Conservation (phyloP, 2,329 filamentous ascomycete species). For the Fusarium euwallaceae region DNA sequence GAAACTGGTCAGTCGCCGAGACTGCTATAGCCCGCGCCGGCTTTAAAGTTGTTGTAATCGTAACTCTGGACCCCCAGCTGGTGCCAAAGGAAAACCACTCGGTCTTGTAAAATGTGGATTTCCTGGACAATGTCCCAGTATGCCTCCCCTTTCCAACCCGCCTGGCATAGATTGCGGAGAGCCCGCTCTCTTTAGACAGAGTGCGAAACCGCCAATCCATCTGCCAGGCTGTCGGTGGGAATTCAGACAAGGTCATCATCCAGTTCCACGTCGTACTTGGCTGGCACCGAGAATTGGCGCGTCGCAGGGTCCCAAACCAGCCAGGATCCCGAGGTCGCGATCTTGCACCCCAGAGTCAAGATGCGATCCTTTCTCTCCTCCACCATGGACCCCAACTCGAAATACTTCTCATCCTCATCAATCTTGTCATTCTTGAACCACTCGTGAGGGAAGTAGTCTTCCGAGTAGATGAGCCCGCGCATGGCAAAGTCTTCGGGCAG, state of each 20-base stretch:
- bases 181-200: not conserved
- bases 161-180: not conserved
- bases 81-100: not conserved
- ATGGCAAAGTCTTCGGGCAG: conserved; percentile 78
- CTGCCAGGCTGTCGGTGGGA: not conserved
- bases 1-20: not conserved
- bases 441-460: conserved; percentile 67
- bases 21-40: not conserved
- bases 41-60: not conserved
- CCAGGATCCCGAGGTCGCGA: conserved; percentile 60
- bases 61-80: not conserved
- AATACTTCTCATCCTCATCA: conserved; percentile 76
- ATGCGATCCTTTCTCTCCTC: conserved; percentile 70
- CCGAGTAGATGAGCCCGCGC: conserved; percentile 72
- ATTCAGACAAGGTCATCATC: not conserved
- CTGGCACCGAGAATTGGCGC: conserved; percentile 56
- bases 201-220: not conserved
- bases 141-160: not conserved
- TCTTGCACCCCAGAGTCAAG: conserved; percentile 67
- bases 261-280: conserved; percentile 52
- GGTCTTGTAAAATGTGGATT: not conserved
- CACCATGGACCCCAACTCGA: conserved; percentile 71
- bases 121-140: not conserved
- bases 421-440: conserved; percentile 72
- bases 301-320: conserved; percentile 57